Evolutionary conservation across 83 land plant species (phyloP), one percentile per base, ranked within the genome.

Genomic region (Isoetes engelmannii): DNA sequence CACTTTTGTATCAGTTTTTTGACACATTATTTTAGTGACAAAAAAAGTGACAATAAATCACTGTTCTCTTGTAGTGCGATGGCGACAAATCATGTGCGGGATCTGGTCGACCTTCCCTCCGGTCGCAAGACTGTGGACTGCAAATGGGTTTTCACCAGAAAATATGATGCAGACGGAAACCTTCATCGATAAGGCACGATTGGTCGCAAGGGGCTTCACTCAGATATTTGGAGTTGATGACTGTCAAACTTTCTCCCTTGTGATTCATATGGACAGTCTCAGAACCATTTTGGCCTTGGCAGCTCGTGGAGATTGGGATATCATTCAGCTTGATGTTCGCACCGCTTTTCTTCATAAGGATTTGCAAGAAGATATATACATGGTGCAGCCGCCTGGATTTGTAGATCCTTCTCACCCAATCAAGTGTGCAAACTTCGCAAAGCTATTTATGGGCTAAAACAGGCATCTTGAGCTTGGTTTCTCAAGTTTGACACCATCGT

Each of bases 401-500:
- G 57, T 45, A 44, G 64, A 50, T 18, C 8, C 8, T 4, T 8
- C 0, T 5, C 7, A 63, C 1, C 47, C 8, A 7, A 41, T 18
- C 15, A 20, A 21, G 19, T 68, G 0, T 53, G 64, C 3, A 19
- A 4, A 4, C 42, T 68, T n/a, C 2, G 20, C 5, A 68, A 68
- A 12, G 61, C 70, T n/a, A 8, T 68, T 17, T 68, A 68, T 49
- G 70, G 70, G 4, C 65, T 68, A 5, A 4, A 44, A 18, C 64
- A 68, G 19, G 44, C 64, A 4, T 50, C 56, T 7, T 7, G 69
- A 5, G 4, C 54, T 15, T 68, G 70, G 70, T 51, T 51, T 37
- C 19, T 5, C 20, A 49, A 54, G 7, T 68, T 68, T 41, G 48
- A 50, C 7, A 15, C 20, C 5, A 51, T 68, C 12, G 5, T 19